Base-by-base conservation (phyloP, 2,329 filamentous ascomycete species). In the Botrytis byssoidea region DNA sequence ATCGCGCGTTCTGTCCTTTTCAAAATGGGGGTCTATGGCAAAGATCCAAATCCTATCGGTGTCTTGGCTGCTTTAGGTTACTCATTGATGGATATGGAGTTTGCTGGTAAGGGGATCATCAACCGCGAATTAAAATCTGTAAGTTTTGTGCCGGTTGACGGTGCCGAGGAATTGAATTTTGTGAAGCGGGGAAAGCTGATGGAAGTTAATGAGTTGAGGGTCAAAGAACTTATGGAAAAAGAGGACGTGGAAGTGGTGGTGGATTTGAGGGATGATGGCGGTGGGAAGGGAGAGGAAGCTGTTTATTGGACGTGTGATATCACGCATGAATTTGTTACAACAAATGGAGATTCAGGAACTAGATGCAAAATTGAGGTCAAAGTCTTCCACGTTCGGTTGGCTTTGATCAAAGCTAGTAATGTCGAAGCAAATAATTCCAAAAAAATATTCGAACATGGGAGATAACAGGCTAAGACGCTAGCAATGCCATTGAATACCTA, bases 221-320 rank as follows among this genome's bases (percentile, higher is more conserved):
- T 51, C 29, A 55, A 40, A 25, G 14, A 40, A 35, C 22, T 67
- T 10, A 67, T 67, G 46, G 46, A 67, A 48, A n/a, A 40, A 55
- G 65, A 55, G 25, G 46, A 67, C 8, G 22, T 67, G 14, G 65
- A 67, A 48, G 14, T 40, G 22, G 4, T 67, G 5, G 32, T 67
- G 1, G 25, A 67, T 67, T 55, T 67, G 44, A 40, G 46, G 8
- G 32, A 67, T 55, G 32, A 55, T 55, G 22, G 46, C 16, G 10
- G 32, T 29, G 22, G 9, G 5, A 22, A 18, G 5, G 32, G 22
- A 40, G 32, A 67, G 32, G 87, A 91, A 81, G 90, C 91, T 1
- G 88, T 89, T 8, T 92, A 93, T 81, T 95, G 91, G 89, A 95
- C 92, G n/a, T 95, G 92, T 80, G 92, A 95, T 82, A 92, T 94